Base-by-base conservation (phyloP, 2,329 filamentous ascomycete species). In the Penicillium vulpinum region DNA sequence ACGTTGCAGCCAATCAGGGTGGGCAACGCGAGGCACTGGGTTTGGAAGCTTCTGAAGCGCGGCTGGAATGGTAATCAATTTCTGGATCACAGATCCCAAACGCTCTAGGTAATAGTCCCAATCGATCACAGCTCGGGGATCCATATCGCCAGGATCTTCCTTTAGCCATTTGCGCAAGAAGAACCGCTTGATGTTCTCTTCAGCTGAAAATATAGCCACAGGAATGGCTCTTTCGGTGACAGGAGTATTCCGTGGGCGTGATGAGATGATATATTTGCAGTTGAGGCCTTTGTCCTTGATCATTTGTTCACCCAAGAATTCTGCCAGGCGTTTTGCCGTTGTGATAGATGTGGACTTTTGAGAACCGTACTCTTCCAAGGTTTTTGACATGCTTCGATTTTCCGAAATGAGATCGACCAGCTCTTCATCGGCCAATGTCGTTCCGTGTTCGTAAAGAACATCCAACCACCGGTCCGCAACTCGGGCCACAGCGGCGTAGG, bases 321-420 rank as follows among this genome's bases (percentile, higher is more conserved):
- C 94, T 35, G 94, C 94, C 40, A 99, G 78, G 61, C 94, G 91
- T 68, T 89, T 94, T 11, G 94, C 94, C 0, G 94, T 99, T 2
- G 94, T 99, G 73, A 99, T 99, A n/a, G 94, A 96, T 1, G 94
- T 99, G 0, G 93, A 97, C 73, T 99, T 99, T 68, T 99, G 95
- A 8, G 79, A 80, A 18, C 92, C 94, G 64, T 99, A 99, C 75
- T 99, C 95, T 64, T 97, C 93, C 1, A 99, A 80, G 0, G 94
- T 95, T 77, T 99, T 99, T 18, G 88, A 84, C 94, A 99, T 99
- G 78, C 86, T 97, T 78, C 95, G 88, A 78, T 99, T 99, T 75
- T 99, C 94, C 48, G 92, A 97, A 86, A 99, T 99, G n/a, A 99
- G 87, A 68, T 99, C 93, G 75, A 99, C 97, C 39, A 99, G 84